These are phyloP conservation scores for Neofusicoccum kwambonambiense DNA, from an alignment of 2,329 filamentous ascomycete genomes.

Conservation along the genomic window DNA sequence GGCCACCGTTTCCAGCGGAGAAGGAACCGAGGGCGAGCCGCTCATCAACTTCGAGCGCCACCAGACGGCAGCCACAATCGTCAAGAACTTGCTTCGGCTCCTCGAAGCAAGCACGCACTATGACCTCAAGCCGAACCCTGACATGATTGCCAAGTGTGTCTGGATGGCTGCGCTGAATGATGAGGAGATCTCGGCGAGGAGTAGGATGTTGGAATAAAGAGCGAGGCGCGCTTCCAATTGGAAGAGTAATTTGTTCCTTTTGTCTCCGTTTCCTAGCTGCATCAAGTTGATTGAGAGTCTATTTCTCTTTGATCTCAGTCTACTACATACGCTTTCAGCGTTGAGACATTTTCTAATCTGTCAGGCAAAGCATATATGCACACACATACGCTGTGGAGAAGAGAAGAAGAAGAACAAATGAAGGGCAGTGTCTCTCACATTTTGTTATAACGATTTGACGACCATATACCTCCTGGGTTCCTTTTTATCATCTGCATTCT, in stretches of 20 bases:
- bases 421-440: neutral
- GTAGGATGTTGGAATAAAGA: constrained; percentile 19
- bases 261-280: neutral
- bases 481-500: neutral
- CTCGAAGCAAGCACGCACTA: constrained; percentile 77
- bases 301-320: neutral
- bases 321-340: neutral
- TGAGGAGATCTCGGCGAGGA: constrained; percentile 60
- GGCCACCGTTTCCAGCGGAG: constrained; percentile 42
- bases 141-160: constrained; percentile 76
- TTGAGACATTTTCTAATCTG: constrained; percentile 11
- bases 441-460: neutral
- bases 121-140: constrained; percentile 70
- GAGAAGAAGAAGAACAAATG: neutral
- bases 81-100: constrained; percentile 77
- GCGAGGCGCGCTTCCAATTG: neutral
- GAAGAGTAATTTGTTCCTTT: neutral
- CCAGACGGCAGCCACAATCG: constrained; percentile 70
- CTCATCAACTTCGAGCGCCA: constrained; percentile 83
- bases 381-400: neutral
- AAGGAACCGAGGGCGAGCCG: constrained; percentile 60
- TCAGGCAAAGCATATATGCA: neutral
- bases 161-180: constrained; percentile 79
- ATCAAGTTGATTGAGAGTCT: neutral
- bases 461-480: constrained; percentile 7